phyloP scores from a whole-genome alignment of 106 monocot species.

The Posidonia australis region DNA sequence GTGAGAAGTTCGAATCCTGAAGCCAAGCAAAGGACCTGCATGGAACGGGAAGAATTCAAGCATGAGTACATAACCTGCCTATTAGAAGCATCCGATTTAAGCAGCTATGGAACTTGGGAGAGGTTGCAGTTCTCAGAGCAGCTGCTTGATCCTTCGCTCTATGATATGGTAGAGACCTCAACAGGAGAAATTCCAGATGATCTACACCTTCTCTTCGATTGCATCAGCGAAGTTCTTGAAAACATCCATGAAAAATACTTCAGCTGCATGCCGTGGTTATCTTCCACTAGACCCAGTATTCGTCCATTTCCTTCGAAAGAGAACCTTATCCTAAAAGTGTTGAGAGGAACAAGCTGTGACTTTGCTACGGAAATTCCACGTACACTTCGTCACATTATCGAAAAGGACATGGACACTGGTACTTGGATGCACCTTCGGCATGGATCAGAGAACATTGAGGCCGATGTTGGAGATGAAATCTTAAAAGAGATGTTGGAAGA shows the following conservation, averaged over 20 bases:
- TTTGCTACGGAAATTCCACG: constrained; percentile 12
- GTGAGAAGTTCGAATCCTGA: constrained; percentile 16
- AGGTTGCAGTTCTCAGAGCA: constrained; percentile 22
- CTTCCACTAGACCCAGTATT: constrained; percentile 17
- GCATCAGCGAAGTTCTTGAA: constrained; percentile 54
- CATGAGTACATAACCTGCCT: constrained; percentile 31
- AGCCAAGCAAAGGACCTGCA: constrained; percentile 9
- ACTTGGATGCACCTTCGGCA: constrained; percentile 44
- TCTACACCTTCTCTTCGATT: constrained; percentile 67
- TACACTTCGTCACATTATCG: constrained; percentile 39
- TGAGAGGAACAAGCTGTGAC: constrained; percentile 22
- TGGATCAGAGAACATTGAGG: constrained; percentile 21
- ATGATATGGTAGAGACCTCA: constrained; percentile 46
- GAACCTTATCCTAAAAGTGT: constrained; percentile 37
- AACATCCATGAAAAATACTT: constrained; percentile 34
- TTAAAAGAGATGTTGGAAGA: constrained; percentile 71
- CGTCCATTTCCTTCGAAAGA: constrained; percentile 17
- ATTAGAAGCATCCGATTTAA: constrained; percentile 51
- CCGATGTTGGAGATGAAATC: constrained; percentile 36
- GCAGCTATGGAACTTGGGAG: constrained; percentile 12
- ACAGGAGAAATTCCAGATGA: constrained; percentile 35
- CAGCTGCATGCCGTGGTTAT: constrained; percentile 22
- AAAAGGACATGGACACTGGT: constrained; percentile 36
- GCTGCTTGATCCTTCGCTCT: constrained; percentile 44
- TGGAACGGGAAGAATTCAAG: constrained; percentile 24